Percentiles rank a stretch among this genome's conserved stretches.
These are phyloP conservation scores for Boletus eberwhitei DNA, from an alignment of 768 basidiomycete genomes.

Conservation along the genomic window DNA sequence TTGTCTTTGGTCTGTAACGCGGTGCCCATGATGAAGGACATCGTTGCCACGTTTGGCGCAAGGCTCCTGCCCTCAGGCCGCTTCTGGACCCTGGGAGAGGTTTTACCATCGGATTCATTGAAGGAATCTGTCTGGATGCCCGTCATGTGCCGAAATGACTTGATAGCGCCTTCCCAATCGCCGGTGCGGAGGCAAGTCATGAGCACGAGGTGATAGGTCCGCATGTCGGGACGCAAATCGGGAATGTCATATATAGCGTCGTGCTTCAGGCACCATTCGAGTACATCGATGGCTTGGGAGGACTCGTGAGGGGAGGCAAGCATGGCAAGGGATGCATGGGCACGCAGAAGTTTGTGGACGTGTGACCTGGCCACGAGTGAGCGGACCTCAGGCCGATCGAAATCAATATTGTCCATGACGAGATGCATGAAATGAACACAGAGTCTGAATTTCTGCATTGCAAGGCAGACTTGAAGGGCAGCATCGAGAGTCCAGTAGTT, in stretches of 20 bases:
- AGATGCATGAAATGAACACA: constrained; percentile 58
- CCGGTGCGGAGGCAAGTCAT: constrained; percentile 57
- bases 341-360: constrained; percentile 59
- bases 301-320: constrained; percentile 39
- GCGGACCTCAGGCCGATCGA: constrained; percentile 28
- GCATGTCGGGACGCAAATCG: constrained; percentile 32
- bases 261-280: constrained; percentile 69
- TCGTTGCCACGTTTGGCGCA: constrained; percentile 47
- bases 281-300: constrained; percentile 49
- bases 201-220: constrained; percentile 61
- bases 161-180: constrained; percentile 60
- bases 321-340: constrained; percentile 42
- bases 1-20: constrained; percentile 51
- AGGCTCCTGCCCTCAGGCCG: constrained; percentile 44
- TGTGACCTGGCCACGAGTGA: constrained; percentile 49
- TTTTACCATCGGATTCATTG: constrained; percentile 32
- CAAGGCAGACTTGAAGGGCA: constrained; percentile 55
- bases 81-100: constrained; percentile 40
- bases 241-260: constrained; percentile 47
- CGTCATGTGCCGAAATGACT: constrained; percentile 69
- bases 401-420: constrained; percentile 42
- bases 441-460: constrained; percentile 43
- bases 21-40: constrained; percentile 55
- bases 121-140: constrained; percentile 58
- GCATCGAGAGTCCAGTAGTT: constrained; percentile 47